Evolutionary conservation across 2,329 filamentous ascomycete species (phyloP), one percentile per base, ranked within the genome.

Genomic region (Microdochium paspali): DNA sequence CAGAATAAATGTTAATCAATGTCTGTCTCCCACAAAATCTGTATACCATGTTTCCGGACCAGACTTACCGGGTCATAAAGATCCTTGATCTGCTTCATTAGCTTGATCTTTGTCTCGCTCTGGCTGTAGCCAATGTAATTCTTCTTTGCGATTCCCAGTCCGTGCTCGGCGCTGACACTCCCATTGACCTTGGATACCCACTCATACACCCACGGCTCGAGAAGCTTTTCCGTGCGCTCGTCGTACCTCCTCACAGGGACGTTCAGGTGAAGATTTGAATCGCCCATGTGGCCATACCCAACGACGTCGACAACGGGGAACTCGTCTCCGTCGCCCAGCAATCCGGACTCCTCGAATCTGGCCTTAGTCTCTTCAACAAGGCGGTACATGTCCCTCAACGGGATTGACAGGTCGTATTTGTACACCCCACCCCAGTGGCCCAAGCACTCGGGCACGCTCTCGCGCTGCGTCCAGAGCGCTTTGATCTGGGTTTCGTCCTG

Each of bases 341-440:
- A 75, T 1, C 90, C 89, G 26, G 84, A 83, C 47, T 82, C 75
- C 1, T 77, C 74, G 54, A 98, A 76, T 46, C 83, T 82, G 46
- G 79, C 80, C 53, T 85, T 79, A 21, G 84, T 85, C 57, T 97
- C 93, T 54, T 93, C 87, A 25, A 98, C 93, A 25, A 98, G 74
- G 56, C 79, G 73, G 69, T 98, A 98, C 59, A 98, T 80, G 55
- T 95, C 84, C 12, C 79, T 68, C 24, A 98, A 76, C 1, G 93
- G 93, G 54, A 98, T 95, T 6, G 93, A 97, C 26, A 98, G 76
- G 61, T 98, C 93, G 65, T 98, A 98, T 71, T 98, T 98, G 78
- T 98, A 98, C 9, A 93, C 90, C 42, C 90, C 93, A 49, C 93
- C 94, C 68, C 86, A 89, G 65, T 96, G 90, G 52, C 87, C 87